Evolutionary conservation across 2,329 filamentous ascomycete species (phyloP).

Genomic region (Penicillium fuscoglaucum): DNA sequence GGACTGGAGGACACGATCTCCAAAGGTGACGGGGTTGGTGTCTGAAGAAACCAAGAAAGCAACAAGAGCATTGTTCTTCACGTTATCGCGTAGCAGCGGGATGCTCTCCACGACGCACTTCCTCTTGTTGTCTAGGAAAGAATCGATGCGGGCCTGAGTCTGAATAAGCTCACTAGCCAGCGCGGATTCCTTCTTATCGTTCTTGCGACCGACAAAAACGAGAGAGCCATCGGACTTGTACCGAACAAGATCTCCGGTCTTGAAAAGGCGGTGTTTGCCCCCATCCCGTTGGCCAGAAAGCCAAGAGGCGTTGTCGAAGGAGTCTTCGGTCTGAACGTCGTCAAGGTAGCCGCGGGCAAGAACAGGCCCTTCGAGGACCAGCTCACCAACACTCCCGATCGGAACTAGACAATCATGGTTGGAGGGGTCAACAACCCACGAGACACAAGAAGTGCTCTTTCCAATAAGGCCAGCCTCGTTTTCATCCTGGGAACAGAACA

Average conservation of each 20-base stretch:
- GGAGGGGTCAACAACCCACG: conserved; percentile 38
- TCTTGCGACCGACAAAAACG: conserved; percentile 37
- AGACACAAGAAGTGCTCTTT: conserved; percentile 23
- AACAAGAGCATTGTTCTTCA: conserved; percentile 10
- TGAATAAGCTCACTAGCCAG: conserved; percentile 6
- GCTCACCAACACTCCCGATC: conserved; percentile 34
- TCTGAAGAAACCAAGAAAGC: conserved; percentile 24
- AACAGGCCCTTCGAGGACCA: conserved; percentile 43
- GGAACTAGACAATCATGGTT: conserved; percentile 34
- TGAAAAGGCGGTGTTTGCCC: conserved; percentile 28
- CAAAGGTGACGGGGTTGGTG: background rate
- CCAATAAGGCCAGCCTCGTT: conserved; percentile 23
- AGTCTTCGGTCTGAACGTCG: conserved; percentile 50
- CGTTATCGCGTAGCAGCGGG: background rate
- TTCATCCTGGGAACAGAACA: background rate
- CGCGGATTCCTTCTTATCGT: background rate
- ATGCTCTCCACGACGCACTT: conserved; percentile 24
- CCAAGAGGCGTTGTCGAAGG: conserved; percentile 48
- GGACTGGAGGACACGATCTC: conserved; percentile 12
- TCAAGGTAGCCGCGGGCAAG: conserved; percentile 60
- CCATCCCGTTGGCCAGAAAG: conserved; percentile 23
- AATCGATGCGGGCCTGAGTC: conserved; percentile 18
- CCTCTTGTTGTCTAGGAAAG: conserved; percentile 17
- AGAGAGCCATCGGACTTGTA: conserved; percentile 40
- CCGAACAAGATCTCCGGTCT: conserved; percentile 42